These are phyloP conservation scores for Pleurotus djamor DNA, from an alignment of 768 basidiomycete genomes.

Conservation along the genomic window DNA sequence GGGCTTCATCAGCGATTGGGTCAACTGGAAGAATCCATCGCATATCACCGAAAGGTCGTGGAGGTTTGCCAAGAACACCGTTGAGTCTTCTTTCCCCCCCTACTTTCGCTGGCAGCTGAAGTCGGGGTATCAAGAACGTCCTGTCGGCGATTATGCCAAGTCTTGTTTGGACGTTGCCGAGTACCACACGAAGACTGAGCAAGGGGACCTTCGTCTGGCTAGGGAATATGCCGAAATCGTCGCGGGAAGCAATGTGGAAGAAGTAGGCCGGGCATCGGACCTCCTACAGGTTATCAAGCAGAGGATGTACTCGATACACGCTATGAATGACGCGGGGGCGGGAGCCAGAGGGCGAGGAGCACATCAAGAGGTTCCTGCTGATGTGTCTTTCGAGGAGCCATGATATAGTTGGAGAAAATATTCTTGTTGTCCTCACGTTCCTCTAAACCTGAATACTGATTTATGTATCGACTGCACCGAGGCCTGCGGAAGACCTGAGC, in stretches of 20 bases:
- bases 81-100: conserved; percentile 19
- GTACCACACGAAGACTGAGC: conserved; percentile 61
- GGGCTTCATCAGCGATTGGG: conserved; percentile 65
- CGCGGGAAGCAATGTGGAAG: conserved; percentile 77
- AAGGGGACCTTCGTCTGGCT: conserved; percentile 70
- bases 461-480: not conserved
- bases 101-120: conserved; percentile 19
- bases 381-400: not conserved
- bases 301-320: conserved; percentile 24
- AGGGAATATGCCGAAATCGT: conserved; percentile 72
- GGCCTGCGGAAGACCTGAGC: not conserved
- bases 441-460: not conserved
- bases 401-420: not conserved
- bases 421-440: not conserved
- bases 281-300: conserved; percentile 58
- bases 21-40: conserved; percentile 66
- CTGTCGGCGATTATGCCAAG: conserved; percentile 76
- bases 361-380: not conserved
- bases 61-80: conserved; percentile 67
- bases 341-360: conserved; percentile 8
- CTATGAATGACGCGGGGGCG: conserved; percentile 14
- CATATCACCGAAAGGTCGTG: conserved; percentile 80
- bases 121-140: conserved; percentile 46
- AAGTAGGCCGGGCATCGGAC: conserved; percentile 72
- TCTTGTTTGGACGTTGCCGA: conserved; percentile 86